Base-by-base conservation (phyloP, 768 basidiomycete species). In the Butyriboletus loyo region DNA sequence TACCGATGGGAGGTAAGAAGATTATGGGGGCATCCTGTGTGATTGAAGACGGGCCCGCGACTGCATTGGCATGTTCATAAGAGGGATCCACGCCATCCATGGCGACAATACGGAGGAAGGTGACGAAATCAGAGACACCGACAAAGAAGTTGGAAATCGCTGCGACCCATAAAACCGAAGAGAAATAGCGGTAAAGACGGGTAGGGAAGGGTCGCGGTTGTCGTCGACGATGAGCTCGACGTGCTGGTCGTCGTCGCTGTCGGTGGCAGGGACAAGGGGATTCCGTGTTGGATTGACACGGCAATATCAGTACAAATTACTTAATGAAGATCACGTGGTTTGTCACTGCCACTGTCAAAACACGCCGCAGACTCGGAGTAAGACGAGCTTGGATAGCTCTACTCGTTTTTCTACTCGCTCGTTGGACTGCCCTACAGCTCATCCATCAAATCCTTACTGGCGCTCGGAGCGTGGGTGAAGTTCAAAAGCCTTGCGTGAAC, bases 31-130 rank as follows among this genome's bases (percentile, higher is more conserved):
- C 46, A 49, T 60, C 63, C 54, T 64, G 69, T 9, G 60, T 28
- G 44, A 64, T 39, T 42, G 68, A 70, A 28, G 85, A 86, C 28
- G 86, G 85, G 35, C 85, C 86, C 49, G 85, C 84, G 60, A 84
- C 72, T 53, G 85, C 82, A 64, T 85, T 83, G 52, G 67, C 48
- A 68, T 73, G 66, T 54, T 73, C 56, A 44, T 62, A 61, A 19
- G 53, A 34, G 24, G 52, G 50, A 60, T 64, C 56, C 55, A 57
- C 53, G 50, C 60, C 61, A 61, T 69, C 67, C 68, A 69, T 69
- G 57, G 56, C 59, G 58, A 60, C 58, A 42, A 54, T 49, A 42
- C 46, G 39, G 47, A 54, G 32, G 50, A 53, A 53, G 49, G 30
- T 52, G 56, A 47, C 32, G 53, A 51, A 64, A 65, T 69, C 63